Conservation (phyloP, 2,329 filamentous ascomycete genomes). For the Pezicula radicicola region DNA sequence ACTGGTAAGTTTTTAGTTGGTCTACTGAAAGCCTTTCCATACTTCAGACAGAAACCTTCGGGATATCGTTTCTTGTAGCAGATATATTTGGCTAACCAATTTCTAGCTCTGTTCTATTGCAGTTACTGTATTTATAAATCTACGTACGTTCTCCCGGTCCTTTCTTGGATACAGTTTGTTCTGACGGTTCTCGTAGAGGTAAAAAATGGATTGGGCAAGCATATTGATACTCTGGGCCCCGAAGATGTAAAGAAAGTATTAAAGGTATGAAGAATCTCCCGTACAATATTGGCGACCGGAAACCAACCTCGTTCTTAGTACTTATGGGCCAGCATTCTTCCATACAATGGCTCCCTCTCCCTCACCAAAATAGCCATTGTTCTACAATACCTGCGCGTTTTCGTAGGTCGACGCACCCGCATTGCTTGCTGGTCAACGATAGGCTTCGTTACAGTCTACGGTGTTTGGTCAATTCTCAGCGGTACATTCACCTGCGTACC, state of each 20-base stretch:
- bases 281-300: constrained; percentile 8
- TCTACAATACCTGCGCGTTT: constrained; percentile 37
- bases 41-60: no score
- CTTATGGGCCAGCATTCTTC: constrained; percentile 30
- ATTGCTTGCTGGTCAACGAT: constrained; percentile 10
- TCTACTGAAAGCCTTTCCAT: background rate
- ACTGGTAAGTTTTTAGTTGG: constrained; percentile 9
- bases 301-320: constrained; percentile 13
- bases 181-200: constrained; percentile 17
- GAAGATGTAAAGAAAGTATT: constrained; percentile 17
- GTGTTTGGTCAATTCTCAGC: constrained; percentile 7
- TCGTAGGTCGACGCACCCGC: constrained; percentile 23
- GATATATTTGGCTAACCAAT: background rate
- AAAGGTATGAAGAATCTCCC: constrained; percentile 16
- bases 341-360: constrained; percentile 32
- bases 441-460: constrained; percentile 7
- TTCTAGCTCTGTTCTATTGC: constrained; percentile 5
- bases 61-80: background rate
- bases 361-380: constrained; percentile 35
- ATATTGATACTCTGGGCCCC: constrained; percentile 12
- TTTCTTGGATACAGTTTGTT: background rate
- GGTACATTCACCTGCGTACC: constrained; percentile 14
- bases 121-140: constrained; percentile 2
- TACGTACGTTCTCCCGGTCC: background rate
- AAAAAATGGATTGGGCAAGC: constrained; percentile 21